These are phyloP conservation scores for Coix lacrymajobi DNA, from an alignment of 176 grass and related monocot genomes.

Conservation along the genomic window DNA sequence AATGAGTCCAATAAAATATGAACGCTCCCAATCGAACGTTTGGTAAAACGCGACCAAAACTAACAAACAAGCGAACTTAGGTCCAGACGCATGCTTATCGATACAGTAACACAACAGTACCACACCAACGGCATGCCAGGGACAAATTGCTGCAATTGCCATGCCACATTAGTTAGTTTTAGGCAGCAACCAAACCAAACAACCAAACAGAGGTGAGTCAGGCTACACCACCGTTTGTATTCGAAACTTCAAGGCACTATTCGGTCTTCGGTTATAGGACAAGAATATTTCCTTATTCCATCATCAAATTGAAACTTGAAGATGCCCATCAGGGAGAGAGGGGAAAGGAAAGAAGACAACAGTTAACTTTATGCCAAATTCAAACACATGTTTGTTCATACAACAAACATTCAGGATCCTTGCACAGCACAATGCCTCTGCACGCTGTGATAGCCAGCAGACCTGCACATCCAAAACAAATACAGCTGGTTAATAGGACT, in stretches of 20 bases:
- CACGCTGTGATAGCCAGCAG: neutral
- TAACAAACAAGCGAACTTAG: neutral
- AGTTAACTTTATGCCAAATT: constrained; percentile 41
- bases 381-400: constrained; percentile 30
- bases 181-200: neutral
- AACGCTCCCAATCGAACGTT: neutral
- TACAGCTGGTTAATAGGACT: neutral
- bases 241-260: constrained; percentile 41
- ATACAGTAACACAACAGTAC: neutral
- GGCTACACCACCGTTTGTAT: constrained; percentile 2
- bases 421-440: neutral
- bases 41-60: neutral
- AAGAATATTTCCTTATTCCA: constrained; percentile 38
- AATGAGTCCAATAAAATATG: neutral
- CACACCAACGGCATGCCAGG: neutral
- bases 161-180: neutral
- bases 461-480: constrained; percentile 16
- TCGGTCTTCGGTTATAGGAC: constrained; percentile 22
- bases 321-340: neutral
- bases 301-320: constrained; percentile 22
- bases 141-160: neutral
- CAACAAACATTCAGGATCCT: constrained; percentile 34
- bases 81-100: neutral
- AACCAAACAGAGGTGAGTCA: neutral
- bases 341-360: neutral